Conservation (phyloP, 257 asterid genomes). For the Solanum pennellii region DNA sequence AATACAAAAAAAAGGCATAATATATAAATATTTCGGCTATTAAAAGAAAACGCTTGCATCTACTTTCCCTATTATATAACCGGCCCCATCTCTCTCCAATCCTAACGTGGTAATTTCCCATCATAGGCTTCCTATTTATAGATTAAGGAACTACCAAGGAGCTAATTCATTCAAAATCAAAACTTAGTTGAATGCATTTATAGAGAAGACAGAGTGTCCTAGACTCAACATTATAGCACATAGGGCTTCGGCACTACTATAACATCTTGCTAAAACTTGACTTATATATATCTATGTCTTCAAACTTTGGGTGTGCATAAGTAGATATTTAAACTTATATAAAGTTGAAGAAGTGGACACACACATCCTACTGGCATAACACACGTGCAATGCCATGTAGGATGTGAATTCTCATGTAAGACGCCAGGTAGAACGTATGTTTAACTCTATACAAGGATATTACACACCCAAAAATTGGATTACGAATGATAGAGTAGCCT, state of each 20-base stretch:
- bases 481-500: background rate
- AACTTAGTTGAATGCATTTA: background rate
- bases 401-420: no score
- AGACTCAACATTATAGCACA: background rate
- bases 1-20: background rate
- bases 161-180: background rate
- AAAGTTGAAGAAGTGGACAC: background rate
- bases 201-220: background rate
- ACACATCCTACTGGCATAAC: background rate
- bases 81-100: no score
- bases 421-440: no score
- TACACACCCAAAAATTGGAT: no score
- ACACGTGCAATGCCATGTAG: background rate
- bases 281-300: background rate
- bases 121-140: no score
- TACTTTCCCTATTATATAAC: no score
- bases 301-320: background rate
- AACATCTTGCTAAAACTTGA: background rate
- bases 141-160: no score
- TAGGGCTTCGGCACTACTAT: rapidly evolving
- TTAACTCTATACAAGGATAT: background rate
- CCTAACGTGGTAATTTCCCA: no score
- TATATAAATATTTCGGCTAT: no score
- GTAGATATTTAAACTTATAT: no score
- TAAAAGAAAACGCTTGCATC: background rate